phyloP scores from a whole-genome alignment of 228 moss, liverwort and hornwort species.

The Sphagnum magellanicum region DNA sequence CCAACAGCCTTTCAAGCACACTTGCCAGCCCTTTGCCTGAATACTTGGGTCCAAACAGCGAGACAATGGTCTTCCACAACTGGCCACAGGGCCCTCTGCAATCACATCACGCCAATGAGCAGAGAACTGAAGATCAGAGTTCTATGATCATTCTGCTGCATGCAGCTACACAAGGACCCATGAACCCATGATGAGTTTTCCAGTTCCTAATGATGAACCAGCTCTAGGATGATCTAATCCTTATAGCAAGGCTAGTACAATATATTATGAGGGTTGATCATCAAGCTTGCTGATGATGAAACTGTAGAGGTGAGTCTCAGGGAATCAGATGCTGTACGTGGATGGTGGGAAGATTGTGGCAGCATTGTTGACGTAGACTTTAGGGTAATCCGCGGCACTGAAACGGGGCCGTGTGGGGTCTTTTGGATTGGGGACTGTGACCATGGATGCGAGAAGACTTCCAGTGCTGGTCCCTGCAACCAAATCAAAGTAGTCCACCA shows the following conservation, averaged over 20 bases:
- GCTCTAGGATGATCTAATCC: no score
- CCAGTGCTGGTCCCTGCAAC: constrained; percentile 24
- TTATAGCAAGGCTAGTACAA: no score
- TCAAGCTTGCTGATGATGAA: no score
- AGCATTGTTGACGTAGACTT: constrained; percentile 14
- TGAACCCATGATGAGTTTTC: no score
- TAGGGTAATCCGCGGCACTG: constrained; percentile 11
- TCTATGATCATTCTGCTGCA: no score
- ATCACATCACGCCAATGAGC: no score
- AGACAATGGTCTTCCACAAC: neutral
- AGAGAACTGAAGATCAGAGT: no score
- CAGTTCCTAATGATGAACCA: no score
- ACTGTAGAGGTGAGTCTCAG: no score
- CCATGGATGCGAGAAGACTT: constrained; percentile 19
- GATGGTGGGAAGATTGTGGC: constrained; percentile 9
- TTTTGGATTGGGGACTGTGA: constrained; percentile 14
- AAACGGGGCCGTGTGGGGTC: constrained; percentile 4
- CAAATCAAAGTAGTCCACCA: constrained; percentile 23
- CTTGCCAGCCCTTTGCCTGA: constrained; percentile 13
- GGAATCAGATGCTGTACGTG: no score
- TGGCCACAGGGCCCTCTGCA: neutral
- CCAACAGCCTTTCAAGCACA: constrained; percentile 8
- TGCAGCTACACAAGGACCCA: no score
- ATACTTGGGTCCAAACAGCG: constrained; percentile 12
- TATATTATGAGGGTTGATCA: no score